phyloP scores from a whole-genome alignment of 2,329 filamentous ascomycete genomes.

The Talaromyces funiculosus region DNA sequence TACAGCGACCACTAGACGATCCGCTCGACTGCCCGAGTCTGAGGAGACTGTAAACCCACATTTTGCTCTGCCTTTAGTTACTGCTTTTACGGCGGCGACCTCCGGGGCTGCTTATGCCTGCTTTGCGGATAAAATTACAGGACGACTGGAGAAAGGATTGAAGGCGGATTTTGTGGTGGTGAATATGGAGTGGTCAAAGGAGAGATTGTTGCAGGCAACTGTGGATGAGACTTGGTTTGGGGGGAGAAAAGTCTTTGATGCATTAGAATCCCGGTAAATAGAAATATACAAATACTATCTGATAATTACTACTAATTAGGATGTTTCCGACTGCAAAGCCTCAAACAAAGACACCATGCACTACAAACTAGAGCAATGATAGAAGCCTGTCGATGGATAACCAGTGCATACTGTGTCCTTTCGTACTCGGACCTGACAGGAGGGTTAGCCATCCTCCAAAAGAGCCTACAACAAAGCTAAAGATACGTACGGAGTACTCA shows the following conservation, averaged over 20 bases:
- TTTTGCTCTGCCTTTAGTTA: constrained; percentile 38
- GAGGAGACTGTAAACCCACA: constrained; percentile 39
- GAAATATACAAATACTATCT: no score
- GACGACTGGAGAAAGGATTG: constrained; percentile 35
- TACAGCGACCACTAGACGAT: constrained; percentile 45
- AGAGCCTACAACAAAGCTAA: neutral
- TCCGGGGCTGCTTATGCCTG: constrained; percentile 43
- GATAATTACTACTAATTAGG: neutral
- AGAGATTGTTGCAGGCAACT: constrained; percentile 36
- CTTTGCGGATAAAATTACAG: constrained; percentile 40
- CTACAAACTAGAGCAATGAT: no score
- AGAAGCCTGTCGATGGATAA: no score
- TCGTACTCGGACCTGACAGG: neutral
- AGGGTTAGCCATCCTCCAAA: no score
- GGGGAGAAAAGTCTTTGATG: constrained; percentile 29
- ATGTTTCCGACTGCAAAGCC: neutral
- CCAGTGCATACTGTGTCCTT: no score
- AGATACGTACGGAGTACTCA: no score
- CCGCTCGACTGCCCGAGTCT: constrained; percentile 36
- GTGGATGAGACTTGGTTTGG: constrained; percentile 44
- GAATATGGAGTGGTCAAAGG: constrained; percentile 39
- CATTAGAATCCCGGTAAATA: neutral
- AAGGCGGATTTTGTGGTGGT: constrained; percentile 43
- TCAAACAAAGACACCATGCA: no score
- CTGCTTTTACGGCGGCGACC: constrained; percentile 42